phyloP scores from a whole-genome alignment of 163 green algal genomes.

The Scenedesmus sp. region DNA sequence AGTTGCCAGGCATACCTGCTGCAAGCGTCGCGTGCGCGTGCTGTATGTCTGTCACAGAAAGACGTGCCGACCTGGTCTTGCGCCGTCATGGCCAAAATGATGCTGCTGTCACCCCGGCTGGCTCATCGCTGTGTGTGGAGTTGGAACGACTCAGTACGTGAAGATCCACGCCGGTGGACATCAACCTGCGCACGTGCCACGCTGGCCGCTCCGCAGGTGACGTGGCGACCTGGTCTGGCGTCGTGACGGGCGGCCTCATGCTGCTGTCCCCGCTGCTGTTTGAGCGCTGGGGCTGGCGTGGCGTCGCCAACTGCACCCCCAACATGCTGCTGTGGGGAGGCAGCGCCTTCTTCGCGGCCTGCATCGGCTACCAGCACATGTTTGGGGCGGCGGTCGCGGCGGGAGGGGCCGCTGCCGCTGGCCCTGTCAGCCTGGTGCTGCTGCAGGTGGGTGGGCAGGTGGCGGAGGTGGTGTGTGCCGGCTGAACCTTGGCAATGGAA shows the following conservation, averaged over 20 bases:
- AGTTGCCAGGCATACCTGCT: too few species aligned
- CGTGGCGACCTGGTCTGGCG: constrained; percentile 92
- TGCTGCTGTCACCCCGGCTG: neutral
- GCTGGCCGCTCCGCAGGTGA: constrained; percentile 60
- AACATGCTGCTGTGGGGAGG: constrained; percentile 70
- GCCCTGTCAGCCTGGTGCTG: constrained; percentile 9
- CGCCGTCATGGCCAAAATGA: too few species aligned
- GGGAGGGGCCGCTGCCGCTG: constrained; percentile 35
- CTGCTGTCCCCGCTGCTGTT: constrained; percentile 81
- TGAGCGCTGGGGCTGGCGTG: constrained; percentile 80
- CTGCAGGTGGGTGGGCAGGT: constrained; percentile 69
- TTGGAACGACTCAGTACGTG: too few species aligned
- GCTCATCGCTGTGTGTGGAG: neutral
- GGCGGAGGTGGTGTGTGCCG: too few species aligned
- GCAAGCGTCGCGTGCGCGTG: too few species aligned
- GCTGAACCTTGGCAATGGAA: too few species aligned
- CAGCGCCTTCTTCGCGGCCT: constrained; percentile 84
- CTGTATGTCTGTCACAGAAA: too few species aligned
- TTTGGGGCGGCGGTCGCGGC: constrained; percentile 46
- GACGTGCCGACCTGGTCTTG: too few species aligned
- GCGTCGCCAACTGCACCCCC: constrained; percentile 87
- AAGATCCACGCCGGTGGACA: too few species aligned
- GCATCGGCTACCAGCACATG: constrained; percentile 76
- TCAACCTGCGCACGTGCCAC: too few species aligned
- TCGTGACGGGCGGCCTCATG: constrained; percentile 84